Base-by-base conservation (phyloP, 148 eudicot species). In the Camellia japonica region DNA sequence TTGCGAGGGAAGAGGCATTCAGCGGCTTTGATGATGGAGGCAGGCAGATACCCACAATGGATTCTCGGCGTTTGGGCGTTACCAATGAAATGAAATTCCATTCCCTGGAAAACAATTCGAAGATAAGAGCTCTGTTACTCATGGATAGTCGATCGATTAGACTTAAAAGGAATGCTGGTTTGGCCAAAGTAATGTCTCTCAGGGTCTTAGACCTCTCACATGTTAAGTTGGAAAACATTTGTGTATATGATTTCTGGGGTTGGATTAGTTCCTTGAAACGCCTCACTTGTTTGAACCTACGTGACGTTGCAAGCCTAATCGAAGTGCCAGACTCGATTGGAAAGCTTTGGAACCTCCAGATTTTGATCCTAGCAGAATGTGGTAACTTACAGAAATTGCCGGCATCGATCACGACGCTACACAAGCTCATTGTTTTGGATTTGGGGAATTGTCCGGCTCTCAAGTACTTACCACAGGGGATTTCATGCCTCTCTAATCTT, bases 191-290 rank as follows among this genome's bases (percentile, higher is more conserved):
- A 1, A 8, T 9, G 20, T 44, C 73, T 46, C 73, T 70, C 23
- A 70, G 73, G 55, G 73, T 70, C 6, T 70, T 70, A 55, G 73
- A 16, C 13, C 30, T 70, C 55, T 70, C 73, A 5, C 10, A 70
- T 15, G 16, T 16, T 8, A 46, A n/a, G 51, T 55, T 70, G 1
- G 73, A 18, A 3, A 70, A 2, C 3, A 16, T 7, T 8, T 5
- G 0, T 18, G 16, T 16, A 11, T 54, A 70, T 23, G 55, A 70
- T 44, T 43, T 70, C 49, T 19, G 19, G 73, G 15, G 9, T 7
- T 70, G 73, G 73, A 69, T 69, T 14, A 14, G 3, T 44, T 43
- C 73, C 7, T 18, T 69, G 9, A 70, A 70, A 70, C 73, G 73
- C 73, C 55, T 70, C 1, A 56, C 73, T 15, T 70, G 23, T 70